Percentiles rank a stretch among this genome's conserved stretches.
Conservation (phyloP, 108 stramenopile genomes). For the Poteriospumella lacustris region DNA sequence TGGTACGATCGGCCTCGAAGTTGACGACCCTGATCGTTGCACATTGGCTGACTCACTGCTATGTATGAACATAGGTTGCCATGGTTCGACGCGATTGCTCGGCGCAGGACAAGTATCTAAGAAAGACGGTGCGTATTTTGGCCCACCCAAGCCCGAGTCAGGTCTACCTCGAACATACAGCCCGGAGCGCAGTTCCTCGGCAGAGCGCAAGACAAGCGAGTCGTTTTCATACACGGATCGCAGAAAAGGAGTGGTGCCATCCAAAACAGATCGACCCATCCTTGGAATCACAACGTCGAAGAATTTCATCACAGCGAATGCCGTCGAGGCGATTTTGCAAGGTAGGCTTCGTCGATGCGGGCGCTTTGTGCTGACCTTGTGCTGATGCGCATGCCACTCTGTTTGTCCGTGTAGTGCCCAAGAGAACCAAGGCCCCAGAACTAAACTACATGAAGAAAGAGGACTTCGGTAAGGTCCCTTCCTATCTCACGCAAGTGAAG, state of each 20-base stretch:
- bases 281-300: slow-evolving; percentile 55
- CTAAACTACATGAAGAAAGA: slow-evolving; percentile 60
- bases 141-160: background rate
- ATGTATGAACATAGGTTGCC: background rate
- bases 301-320: slow-evolving; percentile 70
- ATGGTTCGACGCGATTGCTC: slow-evolving; percentile 18
- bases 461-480: slow-evolving; percentile 72
- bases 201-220: background rate
- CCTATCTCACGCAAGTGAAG: slow-evolving; percentile 64
- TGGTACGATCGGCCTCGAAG: no score
- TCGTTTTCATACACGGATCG: background rate
- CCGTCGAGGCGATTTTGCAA: slow-evolving; percentile 64
- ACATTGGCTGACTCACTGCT: no score
- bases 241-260: slow-evolving; percentile 11
- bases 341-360: background rate
- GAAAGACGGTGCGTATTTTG: slow-evolving; percentile 15
- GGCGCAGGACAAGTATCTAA: slow-evolving; percentile 15
- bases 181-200: no score
- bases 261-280: background rate
- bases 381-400: background rate
- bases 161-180: slow-evolving; percentile 11
- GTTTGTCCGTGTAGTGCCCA: slow-evolving; percentile 34
- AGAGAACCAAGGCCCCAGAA: slow-evolving; percentile 40
- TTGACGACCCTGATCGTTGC: no score
- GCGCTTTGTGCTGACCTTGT: background rate